Percentiles rank a stretch among this genome's conserved stretches.
Conservation (phyloP, 441 rosid species). For the Geranium incanum region DNA sequence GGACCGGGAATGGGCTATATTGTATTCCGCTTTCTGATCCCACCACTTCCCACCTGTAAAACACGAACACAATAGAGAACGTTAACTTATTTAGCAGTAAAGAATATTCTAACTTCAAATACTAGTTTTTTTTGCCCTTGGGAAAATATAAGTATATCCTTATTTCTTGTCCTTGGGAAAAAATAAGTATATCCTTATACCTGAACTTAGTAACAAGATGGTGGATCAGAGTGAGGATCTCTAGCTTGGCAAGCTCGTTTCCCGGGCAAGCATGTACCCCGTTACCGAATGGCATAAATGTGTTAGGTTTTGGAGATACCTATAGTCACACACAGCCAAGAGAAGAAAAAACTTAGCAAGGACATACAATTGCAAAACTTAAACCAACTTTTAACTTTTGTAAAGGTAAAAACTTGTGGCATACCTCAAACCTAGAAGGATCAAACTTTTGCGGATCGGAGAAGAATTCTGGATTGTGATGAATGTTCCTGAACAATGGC, state of each 20-base stretch:
- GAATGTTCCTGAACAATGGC: constrained; percentile 92
- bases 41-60: constrained; percentile 70
- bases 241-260: constrained; percentile 82
- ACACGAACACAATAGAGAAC: constrained; percentile 11
- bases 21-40: constrained; percentile 56
- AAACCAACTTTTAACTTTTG: too few relatives aligned
- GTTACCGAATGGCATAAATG: constrained; percentile 81
- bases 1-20: constrained; percentile 85
- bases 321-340: constrained; percentile 27
- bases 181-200: constrained; percentile 27
- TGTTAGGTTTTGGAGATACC: constrained; percentile 69
- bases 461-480: constrained; percentile 68
- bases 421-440: constrained; percentile 87
- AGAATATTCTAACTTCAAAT: background rate
- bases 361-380: background rate
- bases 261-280: constrained; percentile 95
- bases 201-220: constrained; percentile 61
- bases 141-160: background rate
- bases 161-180: background rate
- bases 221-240: constrained; percentile 65
- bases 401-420: background rate
- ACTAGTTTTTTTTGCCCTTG: constrained; percentile 8
- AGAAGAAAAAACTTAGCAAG: background rate
- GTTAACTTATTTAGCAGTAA: background rate
- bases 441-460: constrained; percentile 60